Base-by-base conservation (phyloP, 2,329 filamentous ascomycete genomes). In the Coniochaeta sp. region DNA sequence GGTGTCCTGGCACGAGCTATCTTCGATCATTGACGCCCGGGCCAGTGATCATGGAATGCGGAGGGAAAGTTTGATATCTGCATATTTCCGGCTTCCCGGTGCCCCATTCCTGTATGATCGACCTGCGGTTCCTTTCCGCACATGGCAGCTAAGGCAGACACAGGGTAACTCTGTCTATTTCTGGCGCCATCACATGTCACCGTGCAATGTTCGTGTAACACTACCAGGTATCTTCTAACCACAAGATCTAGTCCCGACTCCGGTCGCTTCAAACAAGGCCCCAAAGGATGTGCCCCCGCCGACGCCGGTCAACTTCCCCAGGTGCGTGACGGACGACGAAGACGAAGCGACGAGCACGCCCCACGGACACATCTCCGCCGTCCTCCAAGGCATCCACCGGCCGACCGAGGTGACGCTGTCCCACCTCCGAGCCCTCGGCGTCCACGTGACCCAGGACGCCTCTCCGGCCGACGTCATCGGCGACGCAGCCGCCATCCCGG, bases 391-490 rank as follows among this genome's bases (percentile, higher is more conserved):
- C 28, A 75, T 82, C 26, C 72, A 79, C 50, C 76, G 82, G 33
- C 76, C 79, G 3, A 62, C 66, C 20, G 76, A 80, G 51, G 66
- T 81, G 53, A 65, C 61, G 26, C 62, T 75, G 38, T 60, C 71
- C 35, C 75, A 83, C 54, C 76, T 85, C 51, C 71, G 76, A 53
- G 80, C 81, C 12, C 71, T 85, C 32, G 80, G 81, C 4, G 69
- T 83, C 28, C 73, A 82, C 58, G 68, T 85, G 57, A 74, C 73
- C 55, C 61, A 72, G 27, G 72, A 83, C 63, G 75, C 71, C 24
- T 59, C 71, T n/a, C 58, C 71, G 12, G 62, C 69, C 50, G 69
- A 78, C 16, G 62, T 86, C 42, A 64, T 85, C 50, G 82, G 82
- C 3, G 75, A 82, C 55, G 60, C 73, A 13, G 68, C 71, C 12